phyloP scores from a whole-genome alignment of 495 filamentous ascomycete genomes.

The Gamarada debralockiae region DNA sequence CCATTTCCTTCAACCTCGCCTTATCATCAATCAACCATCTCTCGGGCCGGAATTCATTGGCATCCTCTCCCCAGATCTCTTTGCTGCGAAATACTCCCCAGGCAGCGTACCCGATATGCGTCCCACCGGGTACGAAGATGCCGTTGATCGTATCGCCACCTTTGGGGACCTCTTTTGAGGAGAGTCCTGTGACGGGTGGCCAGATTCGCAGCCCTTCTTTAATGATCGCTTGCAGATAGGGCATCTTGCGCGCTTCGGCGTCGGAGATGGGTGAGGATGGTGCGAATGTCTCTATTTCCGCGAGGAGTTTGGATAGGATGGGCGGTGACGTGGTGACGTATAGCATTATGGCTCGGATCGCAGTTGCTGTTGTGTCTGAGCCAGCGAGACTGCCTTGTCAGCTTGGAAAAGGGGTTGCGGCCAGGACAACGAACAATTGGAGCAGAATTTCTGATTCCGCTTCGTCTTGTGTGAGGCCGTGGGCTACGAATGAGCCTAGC shows the following conservation, averaged over 20 bases:
- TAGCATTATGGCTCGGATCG: slow-evolving; percentile 51
- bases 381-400: slow-evolving; percentile 42
- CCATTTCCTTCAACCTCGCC: slow-evolving; percentile 30
- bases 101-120: slow-evolving; percentile 39
- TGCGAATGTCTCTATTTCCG: slow-evolving; percentile 46
- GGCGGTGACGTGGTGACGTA: slow-evolving; percentile 42
- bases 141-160: slow-evolving; percentile 52
- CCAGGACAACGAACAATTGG: slow-evolving; percentile 31
- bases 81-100: slow-evolving; percentile 27
- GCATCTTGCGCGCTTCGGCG: slow-evolving; percentile 38
- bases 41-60: slow-evolving; percentile 44
- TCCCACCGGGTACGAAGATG: slow-evolving; percentile 50
- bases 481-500: slow-evolving; percentile 39
- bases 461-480: slow-evolving; percentile 38
- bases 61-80: slow-evolving; percentile 41
- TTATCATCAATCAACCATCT: slow-evolving; percentile 42
- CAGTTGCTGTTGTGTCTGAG: slow-evolving; percentile 58
- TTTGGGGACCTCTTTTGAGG: slow-evolving; percentile 41
- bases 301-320: slow-evolving; percentile 48
- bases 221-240: slow-evolving; percentile 50
- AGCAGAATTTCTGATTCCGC: slow-evolving; percentile 37
- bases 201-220: slow-evolving; percentile 47
- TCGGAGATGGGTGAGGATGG: slow-evolving; percentile 33
- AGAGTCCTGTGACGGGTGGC: slow-evolving; percentile 31
- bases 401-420: not conserved